phyloP scores from a whole-genome alignment of 2,329 filamentous ascomycete species.

The Fusarium subglutinans region DNA sequence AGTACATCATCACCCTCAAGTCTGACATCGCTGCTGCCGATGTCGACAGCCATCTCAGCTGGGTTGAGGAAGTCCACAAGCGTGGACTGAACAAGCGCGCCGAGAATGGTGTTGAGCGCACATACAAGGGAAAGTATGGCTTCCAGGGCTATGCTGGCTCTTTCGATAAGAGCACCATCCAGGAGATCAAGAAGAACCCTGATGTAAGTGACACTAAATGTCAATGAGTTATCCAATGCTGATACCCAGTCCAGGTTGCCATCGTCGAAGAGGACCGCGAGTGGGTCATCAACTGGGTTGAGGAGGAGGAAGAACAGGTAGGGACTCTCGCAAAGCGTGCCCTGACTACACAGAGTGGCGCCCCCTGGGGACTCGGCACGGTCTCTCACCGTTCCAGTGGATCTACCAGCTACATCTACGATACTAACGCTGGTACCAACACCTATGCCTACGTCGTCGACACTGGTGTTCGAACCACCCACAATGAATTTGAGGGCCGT shows the following conservation, averaged over 20 bases:
- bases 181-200: constrained; percentile 52
- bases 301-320: constrained; percentile 12
- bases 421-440: constrained; percentile 54
- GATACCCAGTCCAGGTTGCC: constrained; percentile 39
- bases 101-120: constrained; percentile 47
- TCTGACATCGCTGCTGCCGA: constrained; percentile 54
- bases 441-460: constrained; percentile 71
- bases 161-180: constrained; percentile 53
- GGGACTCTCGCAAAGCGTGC: constrained; percentile 36
- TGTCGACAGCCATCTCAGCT: constrained; percentile 58
- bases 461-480: constrained; percentile 65
- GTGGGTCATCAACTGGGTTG: constrained; percentile 43
- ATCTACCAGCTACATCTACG: constrained; percentile 57
- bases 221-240: neutral
- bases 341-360: constrained; percentile 43
- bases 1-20: constrained; percentile 72
- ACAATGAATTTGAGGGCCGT: constrained; percentile 63
- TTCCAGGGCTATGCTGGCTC: constrained; percentile 56
- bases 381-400: constrained; percentile 45
- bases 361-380: constrained; percentile 48
- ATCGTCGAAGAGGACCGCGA: constrained; percentile 44
- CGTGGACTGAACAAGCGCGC: constrained; percentile 61
- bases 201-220: constrained; percentile 48
- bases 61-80: constrained; percentile 62
- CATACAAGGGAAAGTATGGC: constrained; percentile 43